Base-by-base conservation (phyloP, 2,329 filamentous ascomycete species). In the Cryoendolithus antarcticus region DNA sequence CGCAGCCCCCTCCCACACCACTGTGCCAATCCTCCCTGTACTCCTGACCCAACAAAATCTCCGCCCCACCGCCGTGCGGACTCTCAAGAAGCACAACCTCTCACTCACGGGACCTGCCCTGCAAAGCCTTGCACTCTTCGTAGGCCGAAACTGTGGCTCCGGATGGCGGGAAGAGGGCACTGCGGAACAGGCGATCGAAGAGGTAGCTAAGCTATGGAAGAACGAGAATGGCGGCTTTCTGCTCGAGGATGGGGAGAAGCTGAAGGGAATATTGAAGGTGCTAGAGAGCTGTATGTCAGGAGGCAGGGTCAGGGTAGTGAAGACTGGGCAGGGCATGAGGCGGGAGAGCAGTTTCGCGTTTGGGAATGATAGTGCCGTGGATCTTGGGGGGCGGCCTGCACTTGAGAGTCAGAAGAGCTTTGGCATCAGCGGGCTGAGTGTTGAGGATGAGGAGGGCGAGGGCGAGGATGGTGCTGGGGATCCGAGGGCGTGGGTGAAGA, bases 161-260 rank as follows among this genome's bases (percentile, higher is more conserved):
- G 86, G 80, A 78, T 98, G 91, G 91, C 77, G 89, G 52, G 88
- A 96, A 64, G 86, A 93, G 58, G 89, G 93, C 0, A 68, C 95
- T 27, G 91, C 88, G 2, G 93, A 98, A 61, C 81, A 80, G 48
- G 85, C 95, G 9, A 65, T 98, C 29, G 91, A 98, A 53, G 91
- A 96, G 61, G 77, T 88, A 6, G 88, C 91, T 1, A 82, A 83
- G 59, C 75, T 75, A 49, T 98, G 91, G 93, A 96, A 95, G 66
- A 84, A 80, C 49, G 72, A 81, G 43, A 86, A 84, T 56, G 86
- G 86, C 1, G 84, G 84, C 13, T 83, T 94, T 39, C 93, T 98
- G 48, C 83, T 98, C 2, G 86, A 95, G 38, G 89, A 89, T 19
- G 62, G 57, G 6, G 76, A 82, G 50, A 63, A 65, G 21, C 66